Conservation (phyloP, 495 filamentous ascomycete species). For the Geoglossum glabrum region DNA sequence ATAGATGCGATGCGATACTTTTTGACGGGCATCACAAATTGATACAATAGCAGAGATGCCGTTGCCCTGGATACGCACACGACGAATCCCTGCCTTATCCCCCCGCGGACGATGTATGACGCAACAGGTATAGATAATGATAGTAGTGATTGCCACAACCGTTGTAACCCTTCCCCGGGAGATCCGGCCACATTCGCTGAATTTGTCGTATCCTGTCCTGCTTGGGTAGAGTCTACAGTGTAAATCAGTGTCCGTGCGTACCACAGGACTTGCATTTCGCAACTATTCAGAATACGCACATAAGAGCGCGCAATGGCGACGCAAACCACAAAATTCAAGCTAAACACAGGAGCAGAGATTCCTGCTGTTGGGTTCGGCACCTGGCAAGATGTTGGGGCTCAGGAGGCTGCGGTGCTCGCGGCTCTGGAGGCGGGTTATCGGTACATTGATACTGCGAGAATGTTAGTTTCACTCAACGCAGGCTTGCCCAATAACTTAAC, state of each 20-base stretch:
- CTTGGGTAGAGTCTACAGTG: no score
- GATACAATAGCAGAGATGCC: no score
- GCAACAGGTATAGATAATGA: no score
- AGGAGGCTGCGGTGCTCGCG: constrained; percentile 15
- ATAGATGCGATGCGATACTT: no score
- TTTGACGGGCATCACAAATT: no score
- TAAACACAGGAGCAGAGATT: constrained; percentile 12
- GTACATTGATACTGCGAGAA: constrained; percentile 38
- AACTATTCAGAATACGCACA: background rate
- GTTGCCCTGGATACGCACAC: no score
- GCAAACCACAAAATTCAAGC: background rate
- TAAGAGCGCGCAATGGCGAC: background rate
- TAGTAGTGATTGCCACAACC: no score
- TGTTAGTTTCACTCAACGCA: constrained; percentile 20
- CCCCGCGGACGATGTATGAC: no score
- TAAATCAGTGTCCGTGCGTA: background rate
- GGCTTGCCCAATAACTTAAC: background rate
- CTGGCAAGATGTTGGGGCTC: constrained; percentile 22
- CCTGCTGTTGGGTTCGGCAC: constrained; percentile 32
- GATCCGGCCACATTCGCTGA: no score
- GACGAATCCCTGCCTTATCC: no score
- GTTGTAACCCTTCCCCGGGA: no score
- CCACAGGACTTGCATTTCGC: background rate
- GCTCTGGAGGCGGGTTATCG: constrained; percentile 33
- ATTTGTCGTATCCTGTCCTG: no score